Percentiles rank a stretch among this genome's conserved stretches.
Conservation (phyloP, 2,329 filamentous ascomycete species). For the Penicillium nordicum region DNA sequence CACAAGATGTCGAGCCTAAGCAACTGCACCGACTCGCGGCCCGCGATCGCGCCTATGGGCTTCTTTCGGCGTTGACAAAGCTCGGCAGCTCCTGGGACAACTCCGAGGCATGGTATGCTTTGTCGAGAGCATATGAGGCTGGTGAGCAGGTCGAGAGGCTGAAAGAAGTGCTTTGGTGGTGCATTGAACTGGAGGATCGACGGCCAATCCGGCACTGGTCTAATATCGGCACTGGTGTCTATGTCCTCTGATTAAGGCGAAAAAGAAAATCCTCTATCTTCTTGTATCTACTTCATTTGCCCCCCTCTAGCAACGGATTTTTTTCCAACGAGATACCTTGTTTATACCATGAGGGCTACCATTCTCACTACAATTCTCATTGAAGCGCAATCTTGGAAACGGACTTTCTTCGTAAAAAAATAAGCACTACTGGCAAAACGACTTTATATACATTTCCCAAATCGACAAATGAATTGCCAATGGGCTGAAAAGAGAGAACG, state of each 20-base stretch:
- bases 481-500: slow-evolving; percentile 5
- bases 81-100: slow-evolving; percentile 85
- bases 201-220: slow-evolving; percentile 76
- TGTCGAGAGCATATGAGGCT: slow-evolving; percentile 83
- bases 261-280: slow-evolving; percentile 15
- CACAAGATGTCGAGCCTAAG: slow-evolving; percentile 55
- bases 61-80: slow-evolving; percentile 79
- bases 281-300: slow-evolving; percentile 21
- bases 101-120: slow-evolving; percentile 86
- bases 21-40: slow-evolving; percentile 80
- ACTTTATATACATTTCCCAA: slow-evolving; percentile 38
- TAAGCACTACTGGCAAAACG: slow-evolving; percentile 26
- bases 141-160: slow-evolving; percentile 82
- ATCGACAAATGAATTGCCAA: slow-evolving; percentile 1
- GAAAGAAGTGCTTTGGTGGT: slow-evolving; percentile 95
- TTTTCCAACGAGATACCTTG: slow-evolving; percentile 27
- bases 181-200: slow-evolving; percentile 87
- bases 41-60: slow-evolving; percentile 79
- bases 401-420: slow-evolving; percentile 16
- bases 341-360: slow-evolving; percentile 15
- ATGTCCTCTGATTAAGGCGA: slow-evolving; percentile 52
- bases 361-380: slow-evolving; percentile 2
- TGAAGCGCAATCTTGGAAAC: slow-evolving; percentile 15
- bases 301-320: slow-evolving; percentile 4
- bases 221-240: slow-evolving; percentile 63